Evolutionary conservation across 495 filamentous ascomycete genomes (phyloP).

Genomic region (Aspergillus campestris): DNA sequence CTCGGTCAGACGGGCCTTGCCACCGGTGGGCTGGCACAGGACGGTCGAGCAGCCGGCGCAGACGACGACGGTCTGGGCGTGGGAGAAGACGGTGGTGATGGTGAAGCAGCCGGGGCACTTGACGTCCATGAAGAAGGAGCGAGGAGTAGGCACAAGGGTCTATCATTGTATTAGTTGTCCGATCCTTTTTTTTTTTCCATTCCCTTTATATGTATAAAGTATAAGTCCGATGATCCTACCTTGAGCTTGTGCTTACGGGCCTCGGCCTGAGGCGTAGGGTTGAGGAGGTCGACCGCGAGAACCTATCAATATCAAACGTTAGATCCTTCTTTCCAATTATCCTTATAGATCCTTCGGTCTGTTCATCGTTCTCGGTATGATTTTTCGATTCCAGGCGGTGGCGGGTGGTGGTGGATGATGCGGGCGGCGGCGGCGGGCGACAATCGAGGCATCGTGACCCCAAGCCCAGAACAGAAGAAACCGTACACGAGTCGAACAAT

Average conservation of each 20-base stretch:
- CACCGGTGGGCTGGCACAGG: constrained; percentile 96
- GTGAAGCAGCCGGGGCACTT: constrained; percentile 99
- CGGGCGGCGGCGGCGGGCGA: constrained; percentile 11
- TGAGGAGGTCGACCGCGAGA: constrained; percentile 99
- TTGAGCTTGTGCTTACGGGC: constrained; percentile 99
- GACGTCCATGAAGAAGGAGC: constrained; percentile 99
- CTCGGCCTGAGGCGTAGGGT: constrained; percentile 91
- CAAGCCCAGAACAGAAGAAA: background rate
- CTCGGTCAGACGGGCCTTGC: constrained; percentile 95
- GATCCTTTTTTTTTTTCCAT: constrained; percentile 17
- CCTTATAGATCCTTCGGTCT: constrained; percentile 6
- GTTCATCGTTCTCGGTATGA: background rate
- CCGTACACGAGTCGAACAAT: background rate
- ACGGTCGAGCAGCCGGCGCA: constrained; percentile 96
- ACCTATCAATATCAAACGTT: constrained; percentile 51
- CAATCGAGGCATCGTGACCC: background rate
- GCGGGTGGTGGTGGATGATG: background rate
- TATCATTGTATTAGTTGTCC: constrained; percentile 23
- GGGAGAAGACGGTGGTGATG: constrained; percentile 99
- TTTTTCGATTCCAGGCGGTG: too few relatives aligned
- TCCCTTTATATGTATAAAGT: background rate
- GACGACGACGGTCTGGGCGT: constrained; percentile 99
- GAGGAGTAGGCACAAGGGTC: constrained; percentile 88
- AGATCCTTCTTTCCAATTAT: constrained; percentile 6
- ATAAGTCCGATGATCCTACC: constrained; percentile 52